These are phyloP conservation scores for Aphanomyces invadans DNA, from an alignment of 352 stramenopile species.

Conservation along the genomic window DNA sequence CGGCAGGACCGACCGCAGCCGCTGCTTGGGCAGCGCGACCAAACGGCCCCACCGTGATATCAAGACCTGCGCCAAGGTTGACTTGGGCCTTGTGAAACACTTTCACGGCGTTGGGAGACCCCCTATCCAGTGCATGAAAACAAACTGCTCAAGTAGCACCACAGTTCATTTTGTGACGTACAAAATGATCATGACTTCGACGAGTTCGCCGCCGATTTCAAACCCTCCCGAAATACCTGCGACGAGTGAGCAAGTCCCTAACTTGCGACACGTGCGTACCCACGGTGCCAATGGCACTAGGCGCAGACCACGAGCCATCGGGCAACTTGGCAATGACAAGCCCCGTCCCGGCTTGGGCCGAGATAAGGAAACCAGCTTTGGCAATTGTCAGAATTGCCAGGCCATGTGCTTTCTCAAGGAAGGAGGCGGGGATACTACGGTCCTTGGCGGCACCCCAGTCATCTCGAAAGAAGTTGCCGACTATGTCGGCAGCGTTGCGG, in stretches of 20 bases:
- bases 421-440: slow-evolving; percentile 38
- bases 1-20: slow-evolving; percentile 27
- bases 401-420: slow-evolving; percentile 46
- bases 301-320: slow-evolving; percentile 90
- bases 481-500: slow-evolving; percentile 51
- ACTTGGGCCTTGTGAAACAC: slow-evolving; percentile 80
- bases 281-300: slow-evolving; percentile 89
- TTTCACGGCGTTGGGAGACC: slow-evolving; percentile 43
- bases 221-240: slow-evolving; percentile 90
- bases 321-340: slow-evolving; percentile 88
- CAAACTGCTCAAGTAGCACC: not conserved
- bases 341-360: slow-evolving; percentile 81
- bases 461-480: slow-evolving; percentile 58
- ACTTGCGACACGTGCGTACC: slow-evolving; percentile 60
- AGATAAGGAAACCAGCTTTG: slow-evolving; percentile 85
- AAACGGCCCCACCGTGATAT: slow-evolving; percentile 79
- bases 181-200: slow-evolving; percentile 24
- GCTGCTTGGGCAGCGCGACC: slow-evolving; percentile 71
- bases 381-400: slow-evolving; percentile 83
- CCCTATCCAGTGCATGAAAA: slow-evolving; percentile 3
- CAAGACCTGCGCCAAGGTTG: slow-evolving; percentile 87
- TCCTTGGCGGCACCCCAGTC: slow-evolving; percentile 41
- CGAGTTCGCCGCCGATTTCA: slow-evolving; percentile 90
- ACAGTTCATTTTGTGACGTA: slow-evolving; percentile 25
- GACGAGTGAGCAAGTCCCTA: slow-evolving; percentile 85